Evolutionary conservation across 495 filamentous ascomycete species (phyloP).

Genomic region (Tetracladium setigerum): DNA sequence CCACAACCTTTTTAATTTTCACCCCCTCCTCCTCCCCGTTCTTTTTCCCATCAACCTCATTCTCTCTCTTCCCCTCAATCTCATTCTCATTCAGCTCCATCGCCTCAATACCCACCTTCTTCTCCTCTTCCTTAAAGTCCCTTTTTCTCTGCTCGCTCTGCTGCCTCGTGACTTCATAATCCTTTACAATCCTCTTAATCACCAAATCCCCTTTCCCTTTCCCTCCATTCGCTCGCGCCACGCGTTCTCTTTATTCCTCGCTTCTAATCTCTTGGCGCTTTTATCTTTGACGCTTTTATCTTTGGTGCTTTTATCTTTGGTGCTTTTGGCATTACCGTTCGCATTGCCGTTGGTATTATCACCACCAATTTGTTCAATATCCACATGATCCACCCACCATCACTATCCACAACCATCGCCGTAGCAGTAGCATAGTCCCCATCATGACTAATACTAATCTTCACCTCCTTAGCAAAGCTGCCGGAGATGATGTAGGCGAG

Average conservation of each 20-base stretch:
- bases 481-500: constrained; percentile 4
- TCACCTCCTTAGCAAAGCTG: constrained; percentile 8
- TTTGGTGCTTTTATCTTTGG: too few species aligned
- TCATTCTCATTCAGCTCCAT: constrained; percentile 5
- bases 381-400: not conserved
- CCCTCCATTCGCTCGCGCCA: too few species aligned
- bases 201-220: too few species aligned
- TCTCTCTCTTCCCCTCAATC: constrained; percentile 13
- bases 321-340: too few species aligned
- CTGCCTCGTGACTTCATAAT: not conserved
- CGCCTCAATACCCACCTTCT: not conserved
- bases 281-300: too few species aligned
- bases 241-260: too few species aligned
- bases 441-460: constrained; percentile 40
- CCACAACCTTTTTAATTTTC: too few species aligned
- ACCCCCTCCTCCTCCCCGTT: too few species aligned
- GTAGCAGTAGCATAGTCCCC: constrained; percentile 38
- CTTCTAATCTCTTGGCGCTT: too few species aligned
- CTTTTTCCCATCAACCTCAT: constrained; percentile 1
- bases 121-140: not conserved
- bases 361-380: constrained; percentile 2
- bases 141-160: not conserved
- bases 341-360: too few species aligned
- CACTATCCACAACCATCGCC: constrained; percentile 19
- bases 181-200: not conserved